Conservation (phyloP, 1,139 yeast genomes). For the Sugiyamaella sp. region DNA sequence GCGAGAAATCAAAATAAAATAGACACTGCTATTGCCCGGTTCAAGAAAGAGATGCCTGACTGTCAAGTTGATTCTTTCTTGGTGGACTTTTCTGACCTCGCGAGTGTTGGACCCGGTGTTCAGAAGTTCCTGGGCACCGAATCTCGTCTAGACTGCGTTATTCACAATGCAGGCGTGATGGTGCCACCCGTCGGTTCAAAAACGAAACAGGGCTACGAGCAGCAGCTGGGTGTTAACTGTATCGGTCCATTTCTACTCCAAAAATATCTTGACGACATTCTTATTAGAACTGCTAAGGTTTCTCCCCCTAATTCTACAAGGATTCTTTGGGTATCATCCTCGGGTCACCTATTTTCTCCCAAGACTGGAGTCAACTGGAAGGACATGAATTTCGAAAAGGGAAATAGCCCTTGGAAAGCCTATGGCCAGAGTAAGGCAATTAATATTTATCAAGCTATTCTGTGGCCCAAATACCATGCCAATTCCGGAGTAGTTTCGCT, state of each 20-base stretch:
- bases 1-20: slow-evolving; percentile 48
- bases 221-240: slow-evolving; percentile 55
- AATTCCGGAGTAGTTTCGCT: slow-evolving; percentile 43
- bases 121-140: slow-evolving; percentile 39
- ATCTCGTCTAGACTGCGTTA: slow-evolving; percentile 36
- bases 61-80: slow-evolving; percentile 32
- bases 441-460: slow-evolving; percentile 48
- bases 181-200: slow-evolving; percentile 45
- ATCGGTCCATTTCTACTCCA: slow-evolving; percentile 56
- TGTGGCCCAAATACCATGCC: slow-evolving; percentile 47
- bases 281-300: slow-evolving; percentile 43
- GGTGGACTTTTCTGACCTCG: slow-evolving; percentile 52
- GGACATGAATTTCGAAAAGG: slow-evolving; percentile 4
- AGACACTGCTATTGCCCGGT: slow-evolving; percentile 41
- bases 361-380: slow-evolving; percentile 36
- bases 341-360: slow-evolving; percentile 41
- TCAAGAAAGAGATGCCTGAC: slow-evolving; percentile 37
- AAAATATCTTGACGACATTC: slow-evolving; percentile 49
- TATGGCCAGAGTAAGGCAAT: slow-evolving; percentile 57
- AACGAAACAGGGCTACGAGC: slow-evolving; percentile 54
- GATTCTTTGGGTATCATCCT: slow-evolving; percentile 54
- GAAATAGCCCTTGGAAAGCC: neutral
- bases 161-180: slow-evolving; percentile 53
- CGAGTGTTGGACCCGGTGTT: slow-evolving; percentile 50
- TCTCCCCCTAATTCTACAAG: slow-evolving; percentile 36